Conservation (phyloP, 768 basidiomycete species). For the Trametes coccinea region DNA sequence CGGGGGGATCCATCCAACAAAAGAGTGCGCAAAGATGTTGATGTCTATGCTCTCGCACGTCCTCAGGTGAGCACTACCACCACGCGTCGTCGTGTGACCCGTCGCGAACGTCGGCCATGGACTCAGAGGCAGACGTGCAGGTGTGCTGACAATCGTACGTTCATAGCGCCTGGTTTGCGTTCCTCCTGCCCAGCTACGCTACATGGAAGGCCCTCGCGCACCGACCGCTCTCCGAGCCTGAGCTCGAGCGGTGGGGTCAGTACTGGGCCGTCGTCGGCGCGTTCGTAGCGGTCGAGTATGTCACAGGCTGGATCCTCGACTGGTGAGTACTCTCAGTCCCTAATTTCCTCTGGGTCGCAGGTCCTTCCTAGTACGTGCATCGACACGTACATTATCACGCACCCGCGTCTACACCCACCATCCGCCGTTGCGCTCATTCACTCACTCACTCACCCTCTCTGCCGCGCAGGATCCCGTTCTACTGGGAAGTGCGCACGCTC, state of each 20-base stretch:
- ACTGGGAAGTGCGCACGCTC: slow-evolving; percentile 71
- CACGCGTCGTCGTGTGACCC: slow-evolving; percentile 16
- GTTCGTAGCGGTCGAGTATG: slow-evolving; percentile 62
- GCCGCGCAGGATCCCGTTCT: slow-evolving; percentile 65
- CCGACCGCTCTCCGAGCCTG: slow-evolving; percentile 49
- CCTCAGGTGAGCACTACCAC: slow-evolving; percentile 40
- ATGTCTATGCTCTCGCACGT: slow-evolving; percentile 50
- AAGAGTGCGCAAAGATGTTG: slow-evolving; percentile 41
- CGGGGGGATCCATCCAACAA: not conserved
- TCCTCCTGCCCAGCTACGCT: slow-evolving; percentile 60
- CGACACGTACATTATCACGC: slow-evolving; percentile 15
- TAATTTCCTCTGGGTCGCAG: not conserved
- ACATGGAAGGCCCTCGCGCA: slow-evolving; percentile 69
- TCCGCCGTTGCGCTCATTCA: not conserved
- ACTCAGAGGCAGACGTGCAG: not conserved
- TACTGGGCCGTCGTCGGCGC: slow-evolving; percentile 67
- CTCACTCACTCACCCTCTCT: not conserved
- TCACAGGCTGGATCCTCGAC: slow-evolving; percentile 62
- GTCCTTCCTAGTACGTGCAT: no score
- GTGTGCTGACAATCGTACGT: not conserved
- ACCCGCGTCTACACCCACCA: slow-evolving; percentile 5
- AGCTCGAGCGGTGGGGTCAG: slow-evolving; percentile 56
- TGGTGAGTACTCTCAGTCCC: slow-evolving; percentile 48
- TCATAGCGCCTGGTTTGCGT: slow-evolving; percentile 69
- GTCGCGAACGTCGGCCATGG: not conserved